Evolutionary conservation across 768 basidiomycete genomes (phyloP), one percentile per base, ranked within the genome.

Genomic region (Baorangia bicolor): DNA sequence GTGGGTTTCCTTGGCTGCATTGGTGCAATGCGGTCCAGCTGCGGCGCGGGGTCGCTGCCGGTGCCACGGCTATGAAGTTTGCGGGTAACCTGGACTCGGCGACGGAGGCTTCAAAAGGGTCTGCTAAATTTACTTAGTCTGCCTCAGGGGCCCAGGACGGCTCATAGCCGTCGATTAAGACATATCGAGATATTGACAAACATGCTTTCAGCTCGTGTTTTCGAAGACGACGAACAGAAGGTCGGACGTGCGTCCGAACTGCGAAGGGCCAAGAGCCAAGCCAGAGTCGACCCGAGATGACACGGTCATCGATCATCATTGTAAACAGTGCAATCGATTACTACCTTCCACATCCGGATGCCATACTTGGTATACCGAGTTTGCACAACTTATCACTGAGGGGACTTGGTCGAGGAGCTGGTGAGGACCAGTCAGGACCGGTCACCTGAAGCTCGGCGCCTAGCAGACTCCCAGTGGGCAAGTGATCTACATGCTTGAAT

Each of bases 261-360:
- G 13, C 20, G 28, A 45, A 49, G 21, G 30, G 53, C 57, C 64
- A 61, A 65, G 61, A 55, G 61, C 46, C 53, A 55, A 60, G 57
- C 44, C 50, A 47, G 20, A 46, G 23, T 42, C 6, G 9, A 46
- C 45, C 11, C 30, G 23, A 31, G 4, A 16, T 8, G 18, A 27
- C 4, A n/a, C n/a, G n/a, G n/a, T n/a, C n/a, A n/a, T n/a, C n/a
- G n/a, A n/a, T n/a, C n/a, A n/a, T n/a, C n/a, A n/a, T n/a, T n/a
- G n/a, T n/a, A n/a, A n/a, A n/a, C n/a, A n/a, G 28, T 30, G 39
- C 4, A 18, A 31, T 20, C 41, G 20, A 62, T 49, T 46, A 64
- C 58, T 61, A 61, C 63, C 63, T 61, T 53, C 53, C 56, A 14
- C 28, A 55, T 57, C 27, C 3, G 53, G 59, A 47, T 27, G 12